Conservation (phyloP, 495 filamentous ascomycete genomes). For the Cudoniella acicularis region DNA sequence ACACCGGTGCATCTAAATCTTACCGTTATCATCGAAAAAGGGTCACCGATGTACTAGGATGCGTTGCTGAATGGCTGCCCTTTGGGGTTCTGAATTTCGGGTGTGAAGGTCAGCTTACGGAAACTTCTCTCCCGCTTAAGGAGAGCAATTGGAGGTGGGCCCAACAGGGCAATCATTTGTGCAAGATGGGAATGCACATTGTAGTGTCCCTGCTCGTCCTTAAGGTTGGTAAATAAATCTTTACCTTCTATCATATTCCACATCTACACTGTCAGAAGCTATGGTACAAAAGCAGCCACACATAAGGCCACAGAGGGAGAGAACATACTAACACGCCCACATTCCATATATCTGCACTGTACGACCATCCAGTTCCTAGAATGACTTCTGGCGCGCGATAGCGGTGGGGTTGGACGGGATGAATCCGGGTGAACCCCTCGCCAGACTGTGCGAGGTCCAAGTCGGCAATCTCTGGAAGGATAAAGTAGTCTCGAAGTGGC, state of each 20-base stretch:
- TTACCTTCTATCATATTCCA: conserved; percentile 23
- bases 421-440: conserved; percentile 33
- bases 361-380: conserved; percentile 37
- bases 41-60: conserved; percentile 16
- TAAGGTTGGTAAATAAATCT: conserved; percentile 28
- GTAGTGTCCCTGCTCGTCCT: conserved; percentile 10
- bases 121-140: conserved; percentile 2
- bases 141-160: conserved; percentile 18
- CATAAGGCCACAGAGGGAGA: conserved; percentile 2
- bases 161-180: conserved; percentile 20
- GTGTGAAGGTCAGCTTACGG: conserved; percentile 6
- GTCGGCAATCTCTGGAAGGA: conserved; percentile 35
- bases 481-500: conserved; percentile 31
- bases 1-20: neutral
- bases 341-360: conserved; percentile 42
- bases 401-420: conserved; percentile 36
- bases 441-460: conserved; percentile 35
- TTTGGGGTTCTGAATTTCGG: conserved; percentile 6
- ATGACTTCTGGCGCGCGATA: conserved; percentile 46
- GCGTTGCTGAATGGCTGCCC: neutral
- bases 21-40: conserved; percentile 25
- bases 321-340: conserved; percentile 37
- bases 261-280: conserved; percentile 23
- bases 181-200: conserved; percentile 16
- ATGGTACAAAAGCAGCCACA: conserved; percentile 18